Base-by-base conservation (phyloP, 1,284 basidiomycete genomes). In the Tranzscheliella williamsii region DNA sequence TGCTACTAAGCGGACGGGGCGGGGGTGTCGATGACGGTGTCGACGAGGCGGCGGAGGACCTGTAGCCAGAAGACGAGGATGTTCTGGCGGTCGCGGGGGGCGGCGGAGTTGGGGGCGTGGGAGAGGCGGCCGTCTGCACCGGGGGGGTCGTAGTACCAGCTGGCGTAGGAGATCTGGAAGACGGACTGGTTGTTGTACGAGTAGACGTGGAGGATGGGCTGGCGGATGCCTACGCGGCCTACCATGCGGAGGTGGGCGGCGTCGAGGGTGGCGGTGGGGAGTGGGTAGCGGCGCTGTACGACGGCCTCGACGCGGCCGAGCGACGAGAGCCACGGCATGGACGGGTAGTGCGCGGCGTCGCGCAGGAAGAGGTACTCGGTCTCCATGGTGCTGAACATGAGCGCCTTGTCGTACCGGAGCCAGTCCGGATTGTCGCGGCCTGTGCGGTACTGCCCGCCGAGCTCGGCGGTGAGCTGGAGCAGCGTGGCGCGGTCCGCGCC, bases 171-270 rank as follows among this genome's bases (percentile, higher is more conserved):
- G 40, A 54, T 20, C 24, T 58, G 53, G 32, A 58, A 18, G 2
- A 43, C 40, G 29, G 48, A 46, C 17, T 46, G 23, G 9, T 5
- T 33, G 16, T 42, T 24, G 26, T 42, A 54, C 4, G 42, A 30
- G 17, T 34, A 58, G 12, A 51, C 43, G 54, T 64, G 60, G 1
- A 63, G 36, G 38, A 63, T 48, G 30, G 60, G 60, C 41, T 63
- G 60, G 17, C 53, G 45, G 35, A 50, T 57, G 6, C 32, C 48
- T 2, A 46, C 37, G 20, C 60, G 29, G 15, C 53, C 60, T 5
- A 53, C 11, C n/a, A 53, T 21, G 11, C 44, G 26, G 13, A 57
- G 5, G 24, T 53, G 31, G 32, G 29, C 24, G 2, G 26, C 38
- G 12, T 56, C 29, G 8, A 57, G 30, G 3, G 24, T 40, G 6